Conservation (phyloP, 192 early-diverging fungal genomes). For the Backusella mclennaniae region DNA sequence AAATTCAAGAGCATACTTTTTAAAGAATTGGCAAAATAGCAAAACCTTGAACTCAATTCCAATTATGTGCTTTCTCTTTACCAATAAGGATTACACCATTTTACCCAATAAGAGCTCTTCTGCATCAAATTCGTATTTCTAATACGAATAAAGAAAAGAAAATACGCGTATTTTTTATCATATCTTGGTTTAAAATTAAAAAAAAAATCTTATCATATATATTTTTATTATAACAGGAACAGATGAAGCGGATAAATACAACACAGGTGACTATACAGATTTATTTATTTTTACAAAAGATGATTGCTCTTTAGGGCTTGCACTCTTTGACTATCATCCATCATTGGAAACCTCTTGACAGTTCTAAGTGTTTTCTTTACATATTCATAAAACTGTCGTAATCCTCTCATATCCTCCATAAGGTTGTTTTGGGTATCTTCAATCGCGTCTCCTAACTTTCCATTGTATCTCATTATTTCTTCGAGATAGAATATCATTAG, state of each 20-base stretch:
- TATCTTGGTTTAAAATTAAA: too few relatives aligned
- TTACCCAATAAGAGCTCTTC: too few relatives aligned
- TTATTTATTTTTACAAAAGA: background rate
- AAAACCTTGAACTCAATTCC: too few relatives aligned
- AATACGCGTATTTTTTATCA: too few relatives aligned
- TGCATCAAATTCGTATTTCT: too few relatives aligned
- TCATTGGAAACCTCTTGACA: background rate
- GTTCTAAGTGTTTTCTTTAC: background rate
- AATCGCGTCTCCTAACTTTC: background rate
- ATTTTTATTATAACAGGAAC: background rate
- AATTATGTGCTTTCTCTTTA: too few relatives aligned
- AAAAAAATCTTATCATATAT: too few relatives aligned
- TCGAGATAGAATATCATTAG: background rate
- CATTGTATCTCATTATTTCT: slow-evolving; percentile 1
- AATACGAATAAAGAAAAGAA: too few relatives aligned
- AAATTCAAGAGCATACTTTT: too few relatives aligned
- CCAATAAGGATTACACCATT: too few relatives aligned
- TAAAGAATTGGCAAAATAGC: too few relatives aligned
- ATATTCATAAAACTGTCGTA: background rate
- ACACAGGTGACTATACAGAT: background rate
- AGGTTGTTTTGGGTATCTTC: background rate
- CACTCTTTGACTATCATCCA: background rate
- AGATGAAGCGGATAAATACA: background rate
- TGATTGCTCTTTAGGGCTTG: background rate
- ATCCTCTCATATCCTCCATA: background rate